Base-by-base conservation (phyloP, 257 asterid species). In the Linaria vulgaris region DNA sequence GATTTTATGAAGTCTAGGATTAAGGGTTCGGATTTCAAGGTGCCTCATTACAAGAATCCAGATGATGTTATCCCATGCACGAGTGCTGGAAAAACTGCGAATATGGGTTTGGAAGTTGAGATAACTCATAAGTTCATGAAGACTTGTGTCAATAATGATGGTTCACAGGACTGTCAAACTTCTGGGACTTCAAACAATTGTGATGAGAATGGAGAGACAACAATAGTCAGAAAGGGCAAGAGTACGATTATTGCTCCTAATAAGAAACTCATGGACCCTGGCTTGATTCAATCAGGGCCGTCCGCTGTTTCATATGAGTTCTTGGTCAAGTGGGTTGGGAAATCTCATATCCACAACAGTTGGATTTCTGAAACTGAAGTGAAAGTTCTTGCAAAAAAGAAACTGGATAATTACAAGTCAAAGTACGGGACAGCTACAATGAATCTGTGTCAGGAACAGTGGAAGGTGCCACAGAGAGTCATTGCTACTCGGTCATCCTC, bases 261-360 rank as follows among this genome's bases (percentile, higher is more conserved):
- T 63, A 83, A 66, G 77, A 75, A 76, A 72, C 67, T 47, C 44
- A 58, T 71, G 59, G 88, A 69, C 66, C 60, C 85, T 24, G 60
- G 66, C 61, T 48, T 64, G 56, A 62, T 58, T 53, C 80, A 72
- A 45, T 66, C 80, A 52, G 67, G 74, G 52, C 51, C 74, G 38
- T 66, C 88, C 69, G 61, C 68, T 5, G 69, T 80, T 72, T 65
- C 80, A 4, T 88, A 76, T 61, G 97, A 94, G 75, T 94, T 82
- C 78, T 75, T 90, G 75, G 96, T 94, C 39, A 94, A 94, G 74
- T 94, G 99, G 99, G 96, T 80, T 6, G 96, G 95, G 11, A 87
- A 85, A 73, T 94, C 99, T 73, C 95, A 94, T 78, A 61, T 90
- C 69, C 97, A 90, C 63, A 81, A 94, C 73, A 77, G 78, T 67